Evolutionary conservation across 257 asterid genomes (phyloP).

Genomic region (Solanum appendiculatum): DNA sequence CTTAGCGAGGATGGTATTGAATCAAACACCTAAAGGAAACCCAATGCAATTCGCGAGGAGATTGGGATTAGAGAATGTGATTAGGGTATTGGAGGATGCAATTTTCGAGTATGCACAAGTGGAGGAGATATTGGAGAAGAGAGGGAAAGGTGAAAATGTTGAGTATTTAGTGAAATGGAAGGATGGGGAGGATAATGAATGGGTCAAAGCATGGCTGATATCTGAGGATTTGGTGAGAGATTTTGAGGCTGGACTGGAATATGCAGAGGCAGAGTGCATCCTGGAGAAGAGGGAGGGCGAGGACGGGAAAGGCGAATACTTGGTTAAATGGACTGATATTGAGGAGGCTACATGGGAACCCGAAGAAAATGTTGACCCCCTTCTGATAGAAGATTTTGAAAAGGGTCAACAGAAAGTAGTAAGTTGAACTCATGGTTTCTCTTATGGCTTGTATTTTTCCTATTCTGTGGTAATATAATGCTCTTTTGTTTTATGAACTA

Average conservation of each 20-base stretch:
- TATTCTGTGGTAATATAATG: background rate
- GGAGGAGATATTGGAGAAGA: slow-evolving; percentile 71
- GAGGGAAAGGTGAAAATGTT: slow-evolving; percentile 64
- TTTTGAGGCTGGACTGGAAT: slow-evolving; percentile 83
- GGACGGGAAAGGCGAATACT: slow-evolving; percentile 49
- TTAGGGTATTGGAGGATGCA: slow-evolving; percentile 54
- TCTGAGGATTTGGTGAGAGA: slow-evolving; percentile 72
- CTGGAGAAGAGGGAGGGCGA: slow-evolving; percentile 40
- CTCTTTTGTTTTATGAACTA: background rate
- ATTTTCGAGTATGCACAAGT: slow-evolving; percentile 77
- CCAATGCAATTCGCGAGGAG: slow-evolving; percentile 71
- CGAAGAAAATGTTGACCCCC: slow-evolving; percentile 70
- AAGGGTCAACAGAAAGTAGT: slow-evolving; percentile 10
- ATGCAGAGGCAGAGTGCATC: slow-evolving; percentile 73
- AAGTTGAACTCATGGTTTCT: background rate
- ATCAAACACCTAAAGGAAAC: slow-evolving; percentile 55
- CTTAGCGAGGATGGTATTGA: slow-evolving; percentile 60
- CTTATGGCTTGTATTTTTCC: background rate
- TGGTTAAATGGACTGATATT: slow-evolving; percentile 82
- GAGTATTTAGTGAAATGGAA: slow-evolving; percentile 86
- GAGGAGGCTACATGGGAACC: slow-evolving; percentile 96
- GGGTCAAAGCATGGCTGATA: slow-evolving; percentile 54
- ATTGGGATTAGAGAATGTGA: slow-evolving; percentile 64
- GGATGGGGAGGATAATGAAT: slow-evolving; percentile 78
- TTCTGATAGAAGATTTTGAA: slow-evolving; percentile 40